Conservation (phyloP, 208 protist species). For the Hexamita inflata region DNA sequence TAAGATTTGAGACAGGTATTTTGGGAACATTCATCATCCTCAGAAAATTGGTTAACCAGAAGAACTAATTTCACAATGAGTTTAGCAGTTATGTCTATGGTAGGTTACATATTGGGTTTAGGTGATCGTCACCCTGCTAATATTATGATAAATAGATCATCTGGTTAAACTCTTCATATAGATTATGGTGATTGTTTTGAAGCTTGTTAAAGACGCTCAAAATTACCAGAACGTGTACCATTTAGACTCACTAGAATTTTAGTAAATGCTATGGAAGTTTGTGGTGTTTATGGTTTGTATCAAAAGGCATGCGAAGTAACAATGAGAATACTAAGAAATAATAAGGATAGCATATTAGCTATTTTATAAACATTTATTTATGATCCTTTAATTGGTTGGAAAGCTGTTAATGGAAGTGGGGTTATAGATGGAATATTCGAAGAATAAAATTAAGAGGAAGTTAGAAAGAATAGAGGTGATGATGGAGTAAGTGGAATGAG, state of each 20-base stretch:
- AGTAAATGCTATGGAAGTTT: constrained; percentile 87
- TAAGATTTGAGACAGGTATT: constrained; percentile 64
- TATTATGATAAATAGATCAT: constrained; percentile 91
- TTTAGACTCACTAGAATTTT: constrained; percentile 97
- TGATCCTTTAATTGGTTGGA: constrained; percentile 98
- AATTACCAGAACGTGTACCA: constrained; percentile 96
- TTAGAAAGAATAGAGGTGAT: constrained; percentile 37
- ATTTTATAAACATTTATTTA: constrained; percentile 99
- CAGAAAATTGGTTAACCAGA: constrained; percentile 88
- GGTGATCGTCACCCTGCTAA: constrained; percentile 98
- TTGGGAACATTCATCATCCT: constrained; percentile 82
- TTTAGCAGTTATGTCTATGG: constrained; percentile 92
- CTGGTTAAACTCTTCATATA: constrained; percentile 95
- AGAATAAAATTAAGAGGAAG: background rate
- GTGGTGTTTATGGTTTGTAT: constrained; percentile 92
- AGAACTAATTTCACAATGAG: constrained; percentile 89
- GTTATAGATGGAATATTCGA: background rate
- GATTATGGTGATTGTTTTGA: constrained; percentile 99
- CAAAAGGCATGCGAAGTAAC: constrained; percentile 82
- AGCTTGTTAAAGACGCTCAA: constrained; percentile 82
- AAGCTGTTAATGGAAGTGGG: constrained; percentile 35
- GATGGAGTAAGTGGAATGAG: constrained; percentile 59
- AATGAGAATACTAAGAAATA: constrained; percentile 85
- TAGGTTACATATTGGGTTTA: constrained; percentile 55
- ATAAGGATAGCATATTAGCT: constrained; percentile 92